Base-by-base conservation (phyloP, 192 early-diverging fungal species). In the Coemansia sp. region DNA sequence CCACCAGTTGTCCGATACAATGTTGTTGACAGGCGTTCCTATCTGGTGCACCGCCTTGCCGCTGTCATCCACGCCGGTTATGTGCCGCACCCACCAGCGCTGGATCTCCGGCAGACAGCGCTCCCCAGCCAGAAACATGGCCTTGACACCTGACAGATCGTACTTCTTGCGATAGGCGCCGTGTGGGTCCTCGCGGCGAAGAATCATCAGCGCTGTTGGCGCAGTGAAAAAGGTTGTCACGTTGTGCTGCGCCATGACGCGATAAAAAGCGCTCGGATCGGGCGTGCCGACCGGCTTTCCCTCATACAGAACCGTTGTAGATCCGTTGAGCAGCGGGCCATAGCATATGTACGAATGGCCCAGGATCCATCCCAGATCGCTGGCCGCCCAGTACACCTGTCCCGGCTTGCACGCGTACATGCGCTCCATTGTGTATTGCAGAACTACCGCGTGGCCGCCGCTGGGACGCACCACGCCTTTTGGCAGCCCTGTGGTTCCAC, bases 321-420 rank as follows among this genome's bases (percentile, higher is more conserved):
- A 86, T 41, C 95, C 93, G 38, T 85, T 78, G 11, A 94, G 61
- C 58, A 96, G 76, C 23, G 93, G 95, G 0, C 88, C 93, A 60
- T 94, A 94, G 13, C 89, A 86, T 38, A 92, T 89, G 68, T 91
- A 95, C 13, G 87, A 89, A 70, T 94, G 92, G 48, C 95, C 93
- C 18, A 94, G 89, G 15, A 90, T 90, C 95, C 93, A 96, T 39
- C 93, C 93, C 64, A 94, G 88, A 70, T 96, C 94, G 68, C 87
- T 89, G 10, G 92, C 88, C 13, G 90, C 85, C 72, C 93, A 94
- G 56, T 94, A 85, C 32, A 86, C 85, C 23, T 94, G 92, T 1
- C 92, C 90, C 8, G 88, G 87, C n/a, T 78, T 70, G 52, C 92
- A 60, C 6, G 89, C 89, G 64, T 92, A 88, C 56, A 95, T 84